Percentiles rank a stretch among this genome's conserved stretches.
Evolutionary conservation across 2,329 filamentous ascomycete genomes (phyloP).

Genomic region (Endoconidiophora laricicola): DNA sequence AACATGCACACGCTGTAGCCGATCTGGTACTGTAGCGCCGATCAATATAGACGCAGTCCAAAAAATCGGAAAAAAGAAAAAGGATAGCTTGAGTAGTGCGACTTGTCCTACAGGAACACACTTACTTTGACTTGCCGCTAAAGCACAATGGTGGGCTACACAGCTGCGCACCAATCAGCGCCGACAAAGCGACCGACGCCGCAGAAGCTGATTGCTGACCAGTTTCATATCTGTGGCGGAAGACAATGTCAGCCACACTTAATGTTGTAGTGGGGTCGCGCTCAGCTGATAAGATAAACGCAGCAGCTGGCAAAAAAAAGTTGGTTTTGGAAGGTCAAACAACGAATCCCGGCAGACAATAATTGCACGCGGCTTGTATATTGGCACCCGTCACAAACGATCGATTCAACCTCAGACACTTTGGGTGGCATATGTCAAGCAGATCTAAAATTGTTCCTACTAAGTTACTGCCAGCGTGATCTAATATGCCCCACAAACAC

Average conservation of each 20-base stretch:
- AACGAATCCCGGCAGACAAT: not conserved
- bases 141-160: too few relatives aligned
- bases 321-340: not conserved
- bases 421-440: not conserved
- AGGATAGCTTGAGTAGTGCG: not conserved
- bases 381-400: not conserved
- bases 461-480: too few relatives aligned
- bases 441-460: not conserved
- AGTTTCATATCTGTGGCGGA: too few relatives aligned
- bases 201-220: too few relatives aligned
- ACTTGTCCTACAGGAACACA: too few relatives aligned
- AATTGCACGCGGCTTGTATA: slow-evolving; percentile 2
- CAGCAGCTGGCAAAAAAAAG: slow-evolving; percentile 3
- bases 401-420: not conserved
- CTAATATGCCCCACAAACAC: slow-evolving; percentile 72
- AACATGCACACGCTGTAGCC: not conserved
- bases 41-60: too few relatives aligned
- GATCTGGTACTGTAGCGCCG: not conserved
- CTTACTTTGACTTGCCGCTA: too few relatives aligned
- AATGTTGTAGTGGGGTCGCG: not conserved
- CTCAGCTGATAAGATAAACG: slow-evolving; percentile 6
- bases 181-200: too few relatives aligned
- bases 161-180: too few relatives aligned
- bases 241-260: not conserved
- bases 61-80: not conserved